Base-by-base conservation (phyloP, 2,329 filamentous ascomycete genomes). In the Ascochyta viciae-villosae region DNA sequence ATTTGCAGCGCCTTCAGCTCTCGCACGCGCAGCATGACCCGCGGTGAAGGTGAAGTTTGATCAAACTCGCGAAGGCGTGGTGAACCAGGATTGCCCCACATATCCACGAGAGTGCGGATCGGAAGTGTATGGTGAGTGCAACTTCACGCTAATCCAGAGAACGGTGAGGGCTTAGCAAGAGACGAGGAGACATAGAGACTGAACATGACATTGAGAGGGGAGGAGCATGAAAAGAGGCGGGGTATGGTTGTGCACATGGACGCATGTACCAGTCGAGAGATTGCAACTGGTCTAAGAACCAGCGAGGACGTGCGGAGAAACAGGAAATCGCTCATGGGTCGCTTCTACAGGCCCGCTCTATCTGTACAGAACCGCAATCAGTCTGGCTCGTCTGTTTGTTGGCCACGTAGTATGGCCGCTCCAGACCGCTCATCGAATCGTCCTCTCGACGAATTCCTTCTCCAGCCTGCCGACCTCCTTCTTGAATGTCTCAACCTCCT, bases 401-500 rank as follows among this genome's bases (percentile, higher is more conserved):
- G n/a, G 22, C 12, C 39, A 26, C 27, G 40, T 15, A 3, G 15
- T 41, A 8, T 31, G 6, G 6, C 9, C 26, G 9, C 35, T 22
- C 5, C 4, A n/a, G 15, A 27, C 19, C 26, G 24, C 47, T 74
- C 65, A 81, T 66, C 77, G 64, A 54, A 91, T 84, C 52, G 96
- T 87, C 80, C 88, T 91, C 73, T 96, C 89, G 33, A 97, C 91
- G 86, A 96, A 98, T 24, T 83, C 83, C 78, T 87, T 89, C 85
- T 97, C 94, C 77, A 97, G 77, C 80, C 86, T 87, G 66, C 90
- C 87, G 46, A 98, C 93, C 82, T 96, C 91, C 68, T 85, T 84
- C 85, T 93, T 96, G 78, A 98, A 98, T 19, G 82, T 83, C 80
- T 96, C 89, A 23, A 97, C 92, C 84, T 97, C 92, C 77, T 88